A percentile compares a stretch with the other conserved stretches of the same genome.
phyloP scores from a whole-genome alignment of 345 rosid genomes.

The Salix caprea region DNA sequence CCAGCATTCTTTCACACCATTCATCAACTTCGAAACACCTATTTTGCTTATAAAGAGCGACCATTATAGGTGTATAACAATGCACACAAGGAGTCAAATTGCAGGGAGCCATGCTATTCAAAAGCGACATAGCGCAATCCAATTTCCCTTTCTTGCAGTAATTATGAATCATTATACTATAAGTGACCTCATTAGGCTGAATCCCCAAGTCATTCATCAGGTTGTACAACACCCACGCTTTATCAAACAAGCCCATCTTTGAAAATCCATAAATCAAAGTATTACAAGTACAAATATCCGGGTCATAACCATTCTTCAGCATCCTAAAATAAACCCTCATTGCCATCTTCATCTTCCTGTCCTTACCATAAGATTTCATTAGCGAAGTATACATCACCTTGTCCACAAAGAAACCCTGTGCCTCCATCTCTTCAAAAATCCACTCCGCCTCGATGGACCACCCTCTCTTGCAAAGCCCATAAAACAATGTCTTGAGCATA shows the following conservation, averaged over 20 bases:
- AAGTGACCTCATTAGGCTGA: constrained; percentile 38
- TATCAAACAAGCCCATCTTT: constrained; percentile 45
- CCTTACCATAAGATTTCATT: constrained; percentile 47
- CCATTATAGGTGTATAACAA: constrained; percentile 53
- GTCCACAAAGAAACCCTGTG: constrained; percentile 47
- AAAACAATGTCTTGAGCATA: constrained; percentile 53
- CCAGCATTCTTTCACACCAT: constrained; percentile 45
- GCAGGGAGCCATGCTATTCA: constrained; percentile 27
- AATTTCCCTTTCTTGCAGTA: constrained; percentile 53
- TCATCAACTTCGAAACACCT: constrained; percentile 38
- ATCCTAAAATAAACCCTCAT: constrained; percentile 52
- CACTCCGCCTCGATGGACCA: constrained; percentile 47
- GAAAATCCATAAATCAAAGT: constrained; percentile 59
- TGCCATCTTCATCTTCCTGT: constrained; percentile 57
- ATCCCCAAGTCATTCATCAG: constrained; percentile 40
- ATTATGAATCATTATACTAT: constrained; percentile 50
- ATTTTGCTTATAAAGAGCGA: constrained; percentile 45
- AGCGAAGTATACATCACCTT: constrained; percentile 52
- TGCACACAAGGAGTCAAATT: constrained; percentile 41
- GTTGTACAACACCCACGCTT: constrained; percentile 39
- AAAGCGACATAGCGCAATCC: constrained; percentile 44
- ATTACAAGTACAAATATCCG: constrained; percentile 49
- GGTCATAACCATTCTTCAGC: constrained; percentile 52
- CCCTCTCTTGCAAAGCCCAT: constrained; percentile 54
- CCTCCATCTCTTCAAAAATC: constrained; percentile 49